Percentiles rank a stretch among this genome's conserved stretches.
Evolutionary conservation across 1,139 yeast species (phyloP).

Genomic region (Diutina mesorugosa): DNA sequence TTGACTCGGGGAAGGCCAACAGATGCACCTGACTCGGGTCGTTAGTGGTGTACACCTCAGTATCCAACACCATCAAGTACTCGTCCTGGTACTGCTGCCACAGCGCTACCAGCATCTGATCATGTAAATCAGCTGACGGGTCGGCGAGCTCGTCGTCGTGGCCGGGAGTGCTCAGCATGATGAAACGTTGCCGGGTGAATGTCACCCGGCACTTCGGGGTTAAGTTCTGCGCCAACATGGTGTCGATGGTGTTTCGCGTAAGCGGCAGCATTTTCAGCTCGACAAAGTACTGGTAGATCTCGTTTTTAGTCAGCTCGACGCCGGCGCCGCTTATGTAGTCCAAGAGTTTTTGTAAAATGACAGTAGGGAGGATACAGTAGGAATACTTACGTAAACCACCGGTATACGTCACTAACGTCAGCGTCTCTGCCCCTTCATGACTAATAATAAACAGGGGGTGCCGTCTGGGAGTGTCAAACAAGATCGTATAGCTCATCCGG

Average conservation of each 20-base stretch:
- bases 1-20: not conserved
- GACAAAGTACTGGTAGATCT: slow-evolving; percentile 6
- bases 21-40: slow-evolving; percentile 3
- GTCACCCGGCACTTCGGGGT: slow-evolving; percentile 34
- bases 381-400: slow-evolving; percentile 32
- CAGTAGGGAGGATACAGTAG: slow-evolving; percentile 27
- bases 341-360: slow-evolving; percentile 12
- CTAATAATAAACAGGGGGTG: slow-evolving; percentile 24
- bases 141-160: slow-evolving; percentile 8
- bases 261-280: slow-evolving; percentile 14
- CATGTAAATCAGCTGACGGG: slow-evolving; percentile 2
- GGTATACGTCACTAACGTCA: slow-evolving; percentile 22
- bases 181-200: slow-evolving; percentile 38
- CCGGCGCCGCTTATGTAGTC: slow-evolving; percentile 6
- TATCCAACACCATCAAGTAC: slow-evolving; percentile 22
- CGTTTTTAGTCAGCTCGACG: slow-evolving; percentile 7
- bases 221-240: slow-evolving; percentile 33
- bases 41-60: slow-evolving; percentile 24
- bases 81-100: slow-evolving; percentile 18
- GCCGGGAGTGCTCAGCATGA: slow-evolving; percentile 12
- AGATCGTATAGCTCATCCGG: slow-evolving; percentile 8
- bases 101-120: slow-evolving; percentile 2
- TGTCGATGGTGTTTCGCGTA: slow-evolving; percentile 9
- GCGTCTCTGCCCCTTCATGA: slow-evolving; percentile 13
- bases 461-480: slow-evolving; percentile 6